Percentiles rank a stretch among this genome's conserved stretches.
phyloP scores from a whole-genome alignment of 805 yeast species.

The Candida nanaspora region DNA sequence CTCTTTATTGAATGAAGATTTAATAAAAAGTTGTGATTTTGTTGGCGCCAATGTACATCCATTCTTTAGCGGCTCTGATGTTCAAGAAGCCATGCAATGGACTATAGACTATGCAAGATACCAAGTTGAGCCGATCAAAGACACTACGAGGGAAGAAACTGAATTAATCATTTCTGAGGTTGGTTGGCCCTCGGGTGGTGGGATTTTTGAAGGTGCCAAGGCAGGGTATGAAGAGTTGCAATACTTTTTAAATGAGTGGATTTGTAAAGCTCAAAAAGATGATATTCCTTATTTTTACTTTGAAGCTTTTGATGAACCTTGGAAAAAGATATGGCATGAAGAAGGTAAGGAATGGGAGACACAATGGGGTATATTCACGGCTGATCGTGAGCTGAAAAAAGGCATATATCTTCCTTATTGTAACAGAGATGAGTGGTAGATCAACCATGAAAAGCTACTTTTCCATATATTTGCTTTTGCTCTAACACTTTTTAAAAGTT shows the following conservation, averaged over 20 bases:
- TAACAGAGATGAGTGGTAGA: background rate
- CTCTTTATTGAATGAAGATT: constrained; percentile 30
- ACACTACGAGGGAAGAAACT: background rate
- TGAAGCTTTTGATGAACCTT: constrained; percentile 70
- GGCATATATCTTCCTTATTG: constrained; percentile 36
- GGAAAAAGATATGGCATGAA: constrained; percentile 51
- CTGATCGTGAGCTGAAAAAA: constrained; percentile 39
- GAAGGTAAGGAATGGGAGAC: constrained; percentile 53
- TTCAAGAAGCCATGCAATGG: constrained; percentile 45
- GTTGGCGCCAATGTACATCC: constrained; percentile 64
- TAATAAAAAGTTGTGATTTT: constrained; percentile 42
- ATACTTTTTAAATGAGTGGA: constrained; percentile 42
- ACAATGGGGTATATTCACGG: constrained; percentile 61
- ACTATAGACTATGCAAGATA: constrained; percentile 37
- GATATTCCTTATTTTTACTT: constrained; percentile 49
- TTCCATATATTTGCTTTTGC: background rate
- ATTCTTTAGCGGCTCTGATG: constrained; percentile 53
- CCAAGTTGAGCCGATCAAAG: constrained; percentile 33
- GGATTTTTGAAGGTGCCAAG: constrained; percentile 33
- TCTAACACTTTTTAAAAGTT: background rate
- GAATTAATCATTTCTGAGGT: constrained; percentile 48
- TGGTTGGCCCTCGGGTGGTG: constrained; percentile 71
- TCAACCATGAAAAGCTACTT: too few relatives aligned
- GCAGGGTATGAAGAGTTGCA: constrained; percentile 42
- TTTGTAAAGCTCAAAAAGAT: constrained; percentile 34